Evolutionary conservation across 2,329 filamentous ascomycete species (phyloP).

Genomic region (Trichoderma guizhouense): DNA sequence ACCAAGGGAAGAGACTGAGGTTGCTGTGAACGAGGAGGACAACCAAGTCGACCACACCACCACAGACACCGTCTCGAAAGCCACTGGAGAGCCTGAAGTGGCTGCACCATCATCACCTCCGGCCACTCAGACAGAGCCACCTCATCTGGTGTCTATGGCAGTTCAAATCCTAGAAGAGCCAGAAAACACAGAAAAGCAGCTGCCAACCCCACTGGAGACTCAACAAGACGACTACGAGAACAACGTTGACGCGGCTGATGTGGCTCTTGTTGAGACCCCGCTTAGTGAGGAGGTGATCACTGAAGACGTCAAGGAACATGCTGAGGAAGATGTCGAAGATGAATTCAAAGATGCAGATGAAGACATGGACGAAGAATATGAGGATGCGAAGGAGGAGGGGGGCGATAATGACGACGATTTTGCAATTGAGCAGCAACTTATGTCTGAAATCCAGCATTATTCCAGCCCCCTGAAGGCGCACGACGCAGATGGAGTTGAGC

Average conservation of each 20-base stretch:
- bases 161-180: neutral
- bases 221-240: conserved; percentile 3
- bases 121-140: neutral
- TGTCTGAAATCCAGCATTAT: conserved; percentile 21
- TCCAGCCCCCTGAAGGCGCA: conserved; percentile 1
- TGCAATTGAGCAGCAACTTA: conserved; percentile 26
- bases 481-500: neutral
- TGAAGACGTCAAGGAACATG: neutral
- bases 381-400: neutral
- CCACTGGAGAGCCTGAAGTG: neutral
- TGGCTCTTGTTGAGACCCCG: neutral
- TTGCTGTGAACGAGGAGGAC: neutral
- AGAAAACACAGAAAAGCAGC: neutral
- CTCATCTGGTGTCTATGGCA: neutral
- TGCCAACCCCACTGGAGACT: conserved; percentile 5
- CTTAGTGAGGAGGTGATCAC: neutral
- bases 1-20: neutral
- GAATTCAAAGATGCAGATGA: conserved; percentile 13
- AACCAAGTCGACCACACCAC: neutral
- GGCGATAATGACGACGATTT: conserved; percentile 20
- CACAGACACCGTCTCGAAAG: neutral
- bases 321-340: neutral
- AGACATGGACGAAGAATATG: neutral
- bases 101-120: neutral
- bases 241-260: neutral